Percentiles rank a stretch among this genome's conserved stretches.
Evolutionary conservation across 2,329 filamentous ascomycete genomes (phyloP).

Genomic region (Sporothrix schenckii): DNA sequence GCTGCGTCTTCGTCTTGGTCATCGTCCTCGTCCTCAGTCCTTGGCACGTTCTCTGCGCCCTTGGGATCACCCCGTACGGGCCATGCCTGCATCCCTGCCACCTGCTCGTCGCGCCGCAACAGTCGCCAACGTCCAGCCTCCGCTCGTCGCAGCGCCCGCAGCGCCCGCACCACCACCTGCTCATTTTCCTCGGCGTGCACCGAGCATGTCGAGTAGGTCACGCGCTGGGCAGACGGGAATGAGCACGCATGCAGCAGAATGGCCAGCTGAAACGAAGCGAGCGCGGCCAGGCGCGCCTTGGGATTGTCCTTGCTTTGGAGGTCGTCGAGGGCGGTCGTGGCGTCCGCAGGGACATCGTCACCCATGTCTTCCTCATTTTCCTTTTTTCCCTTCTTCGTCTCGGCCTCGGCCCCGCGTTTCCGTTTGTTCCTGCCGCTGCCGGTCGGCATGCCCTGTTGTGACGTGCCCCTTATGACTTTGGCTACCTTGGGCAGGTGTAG

Average conservation of each 20-base stretch:
- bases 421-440: conserved; percentile 47
- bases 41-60: not conserved
- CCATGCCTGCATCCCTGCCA: conserved; percentile 76
- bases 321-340: conserved; percentile 45
- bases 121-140: conserved; percentile 74
- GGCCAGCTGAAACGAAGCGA: conserved; percentile 79
- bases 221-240: conserved; percentile 73
- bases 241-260: conserved; percentile 81
- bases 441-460: conserved; percentile 23
- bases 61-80: conserved; percentile 62
- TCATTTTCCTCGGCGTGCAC: conserved; percentile 89
- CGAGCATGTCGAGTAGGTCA: conserved; percentile 95
- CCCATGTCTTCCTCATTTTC: no score
- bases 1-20: conserved; percentile 17
- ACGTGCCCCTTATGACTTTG: not conserved
- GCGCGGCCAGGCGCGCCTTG: conserved; percentile 66
- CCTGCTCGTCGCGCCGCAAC: conserved; percentile 71
- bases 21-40: not conserved
- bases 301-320: conserved; percentile 63
- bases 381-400: not conserved
- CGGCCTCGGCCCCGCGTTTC: conserved; percentile 42
- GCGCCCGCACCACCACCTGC: conserved; percentile 71
- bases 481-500: conserved; percentile 59
- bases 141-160: conserved; percentile 69
- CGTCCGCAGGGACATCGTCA: conserved; percentile 20